Evolutionary conservation across 805 yeast species (phyloP).

Genomic region (Cyberlindnera galapagoensis): DNA sequence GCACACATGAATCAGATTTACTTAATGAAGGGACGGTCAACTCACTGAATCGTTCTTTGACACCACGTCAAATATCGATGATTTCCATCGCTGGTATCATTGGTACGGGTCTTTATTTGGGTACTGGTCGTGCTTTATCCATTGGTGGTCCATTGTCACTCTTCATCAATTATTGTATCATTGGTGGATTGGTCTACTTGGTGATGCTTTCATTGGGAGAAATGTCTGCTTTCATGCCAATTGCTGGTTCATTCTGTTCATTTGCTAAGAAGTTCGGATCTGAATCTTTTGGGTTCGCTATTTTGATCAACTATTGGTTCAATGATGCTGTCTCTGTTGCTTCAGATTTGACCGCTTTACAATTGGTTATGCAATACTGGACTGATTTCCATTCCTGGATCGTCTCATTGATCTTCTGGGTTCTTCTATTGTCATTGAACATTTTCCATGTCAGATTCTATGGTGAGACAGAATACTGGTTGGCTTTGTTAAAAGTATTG

Average conservation of each 20-base stretch:
- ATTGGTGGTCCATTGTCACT: slow-evolving; percentile 36
- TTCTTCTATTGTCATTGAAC: slow-evolving; percentile 41
- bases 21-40: slow-evolving; percentile 10
- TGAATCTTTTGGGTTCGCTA: slow-evolving; percentile 46
- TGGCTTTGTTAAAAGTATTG: slow-evolving; percentile 58
- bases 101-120: slow-evolving; percentile 63
- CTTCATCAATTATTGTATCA: slow-evolving; percentile 24
- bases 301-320: slow-evolving; percentile 28
- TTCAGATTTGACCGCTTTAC: slow-evolving; percentile 52
- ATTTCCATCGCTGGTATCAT: slow-evolving; percentile 80
- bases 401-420: slow-evolving; percentile 49
- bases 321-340: slow-evolving; percentile 39
- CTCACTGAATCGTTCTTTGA: slow-evolving; percentile 26
- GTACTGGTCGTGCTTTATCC: slow-evolving; percentile 42
- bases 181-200: slow-evolving; percentile 52
- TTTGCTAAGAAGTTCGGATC: slow-evolving; percentile 42
- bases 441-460: slow-evolving; percentile 46
- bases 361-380: slow-evolving; percentile 50
- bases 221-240: slow-evolving; percentile 48
- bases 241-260: slow-evolving; percentile 56
- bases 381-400: slow-evolving; percentile 41
- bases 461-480: slow-evolving; percentile 59
- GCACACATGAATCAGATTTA: neutral
- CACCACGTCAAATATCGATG: slow-evolving; percentile 54
- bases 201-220: slow-evolving; percentile 56